Percentiles rank a stretch among this genome's conserved stretches.
phyloP scores from a whole-genome alignment of 169 alveolate genomes.

The Besnoitia besnoiti region DNA sequence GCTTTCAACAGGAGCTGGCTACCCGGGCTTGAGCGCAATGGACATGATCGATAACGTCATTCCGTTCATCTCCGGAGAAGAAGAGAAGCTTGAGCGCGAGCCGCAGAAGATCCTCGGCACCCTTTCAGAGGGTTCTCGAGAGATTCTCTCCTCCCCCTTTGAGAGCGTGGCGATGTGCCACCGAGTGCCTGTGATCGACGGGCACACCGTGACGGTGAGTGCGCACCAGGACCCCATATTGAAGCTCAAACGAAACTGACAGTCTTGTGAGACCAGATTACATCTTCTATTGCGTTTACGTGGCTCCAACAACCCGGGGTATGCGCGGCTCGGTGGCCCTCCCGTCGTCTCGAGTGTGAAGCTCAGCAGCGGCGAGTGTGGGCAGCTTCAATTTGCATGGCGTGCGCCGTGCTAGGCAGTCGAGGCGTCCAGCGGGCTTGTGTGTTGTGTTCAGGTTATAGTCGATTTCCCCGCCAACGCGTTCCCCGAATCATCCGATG shows the following conservation, averaged over 20 bases:
- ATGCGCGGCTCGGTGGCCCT: too few species aligned
- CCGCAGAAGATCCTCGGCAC: constrained; percentile 52
- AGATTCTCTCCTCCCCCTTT: not conserved
- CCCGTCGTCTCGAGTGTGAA: too few species aligned
- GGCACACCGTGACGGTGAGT: constrained; percentile 52
- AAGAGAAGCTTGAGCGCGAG: constrained; percentile 49
- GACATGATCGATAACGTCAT: constrained; percentile 57
- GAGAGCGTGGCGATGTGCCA: constrained; percentile 44
- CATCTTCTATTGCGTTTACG: too few species aligned
- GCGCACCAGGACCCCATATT: too few species aligned
- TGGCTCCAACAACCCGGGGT: too few species aligned
- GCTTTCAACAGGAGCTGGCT: constrained; percentile 59
- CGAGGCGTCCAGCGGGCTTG: too few species aligned
- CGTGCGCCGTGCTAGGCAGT: too few species aligned
- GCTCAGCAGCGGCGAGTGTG: too few species aligned
- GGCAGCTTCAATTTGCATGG: too few species aligned
- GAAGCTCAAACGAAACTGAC: too few species aligned
- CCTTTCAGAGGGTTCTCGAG: not conserved
- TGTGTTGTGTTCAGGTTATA: not conserved
- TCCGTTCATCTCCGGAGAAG: constrained; percentile 62
- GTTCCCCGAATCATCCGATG: not conserved
- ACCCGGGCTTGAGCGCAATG: constrained; percentile 52
- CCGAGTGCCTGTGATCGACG: constrained; percentile 48
- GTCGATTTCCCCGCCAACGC: constrained; percentile 7
- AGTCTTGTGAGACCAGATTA: too few species aligned